phyloP scores from a whole-genome alignment of 2,329 filamentous ascomycete species.

The Phialophora chinensis region DNA sequence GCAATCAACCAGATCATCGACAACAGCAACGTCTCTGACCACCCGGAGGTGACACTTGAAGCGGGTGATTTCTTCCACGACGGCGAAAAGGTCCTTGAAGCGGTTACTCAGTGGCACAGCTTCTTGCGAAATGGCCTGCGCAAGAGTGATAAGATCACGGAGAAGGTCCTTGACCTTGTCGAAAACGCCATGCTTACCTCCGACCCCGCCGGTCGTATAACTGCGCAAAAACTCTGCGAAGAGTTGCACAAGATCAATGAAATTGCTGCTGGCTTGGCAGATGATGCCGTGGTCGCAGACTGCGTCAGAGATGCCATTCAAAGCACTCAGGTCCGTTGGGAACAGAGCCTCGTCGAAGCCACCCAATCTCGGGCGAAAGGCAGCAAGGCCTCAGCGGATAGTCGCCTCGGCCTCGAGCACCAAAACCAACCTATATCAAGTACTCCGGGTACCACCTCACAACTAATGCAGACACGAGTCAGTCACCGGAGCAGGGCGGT shows the following conservation, averaged over 20 bases:
- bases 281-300: not conserved
- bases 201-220: not conserved
- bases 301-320: not conserved
- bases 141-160: not conserved
- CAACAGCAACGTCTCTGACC: not conserved
- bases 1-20: slow-evolving; percentile 17
- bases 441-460: not conserved
- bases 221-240: not conserved
- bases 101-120: not conserved
- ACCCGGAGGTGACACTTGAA: not conserved
- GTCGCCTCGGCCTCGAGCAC: not conserved
- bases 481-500: not conserved
- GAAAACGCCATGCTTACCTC: not conserved
- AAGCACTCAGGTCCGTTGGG: not conserved
- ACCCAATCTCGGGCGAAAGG: not conserved
- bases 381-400: not conserved
- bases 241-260: not conserved
- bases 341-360: not conserved
- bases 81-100: slow-evolving; percentile 3
- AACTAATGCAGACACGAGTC: not conserved
- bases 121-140: not conserved
- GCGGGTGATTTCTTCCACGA: slow-evolving; percentile 9
- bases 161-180: slow-evolving; percentile 5
- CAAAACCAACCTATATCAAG: not conserved
- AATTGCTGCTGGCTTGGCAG: not conserved